These are phyloP conservation scores for Russula sp. DNA, from an alignment of 768 basidiomycete genomes.

Conservation along the genomic window DNA sequence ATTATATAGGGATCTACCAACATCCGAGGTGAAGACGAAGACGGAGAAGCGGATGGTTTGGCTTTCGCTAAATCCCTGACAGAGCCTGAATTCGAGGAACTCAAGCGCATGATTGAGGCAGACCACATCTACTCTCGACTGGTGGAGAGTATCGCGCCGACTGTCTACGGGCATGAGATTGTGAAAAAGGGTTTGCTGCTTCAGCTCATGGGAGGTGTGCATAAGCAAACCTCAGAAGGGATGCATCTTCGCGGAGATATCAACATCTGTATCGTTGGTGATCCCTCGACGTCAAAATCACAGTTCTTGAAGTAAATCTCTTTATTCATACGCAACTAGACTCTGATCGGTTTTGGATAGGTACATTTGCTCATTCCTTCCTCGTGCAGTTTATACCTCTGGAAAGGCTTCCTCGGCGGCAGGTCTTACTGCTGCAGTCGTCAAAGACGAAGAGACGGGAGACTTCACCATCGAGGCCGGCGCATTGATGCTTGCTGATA, in stretches of 20 bases:
- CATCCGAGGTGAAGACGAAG: constrained; percentile 83
- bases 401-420: constrained; percentile 99
- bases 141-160: constrained; percentile 93
- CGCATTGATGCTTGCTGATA: constrained; percentile 98
- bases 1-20: constrained; percentile 66
- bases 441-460: constrained; percentile 97
- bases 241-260: constrained; percentile 98
- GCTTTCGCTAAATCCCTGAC: constrained; percentile 87
- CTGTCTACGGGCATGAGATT: constrained; percentile 97
- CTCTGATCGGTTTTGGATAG: constrained; percentile 36
- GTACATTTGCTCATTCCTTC: constrained; percentile 96
- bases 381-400: constrained; percentile 96
- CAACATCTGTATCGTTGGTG: constrained; percentile 97
- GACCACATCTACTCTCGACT: constrained; percentile 93
- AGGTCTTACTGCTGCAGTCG: constrained; percentile 97
- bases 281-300: constrained; percentile 96
- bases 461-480: constrained; percentile 99
- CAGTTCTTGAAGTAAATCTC: constrained; percentile 89
- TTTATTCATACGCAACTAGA: neutral
- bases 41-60: constrained; percentile 69
- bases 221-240: constrained; percentile 93
- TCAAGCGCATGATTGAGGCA: constrained; percentile 88
- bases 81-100: constrained; percentile 90
- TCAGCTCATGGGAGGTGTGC: constrained; percentile 97
- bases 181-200: constrained; percentile 96